Base-by-base conservation (phyloP, 768 basidiomycete genomes). In the Collybia sordida region DNA sequence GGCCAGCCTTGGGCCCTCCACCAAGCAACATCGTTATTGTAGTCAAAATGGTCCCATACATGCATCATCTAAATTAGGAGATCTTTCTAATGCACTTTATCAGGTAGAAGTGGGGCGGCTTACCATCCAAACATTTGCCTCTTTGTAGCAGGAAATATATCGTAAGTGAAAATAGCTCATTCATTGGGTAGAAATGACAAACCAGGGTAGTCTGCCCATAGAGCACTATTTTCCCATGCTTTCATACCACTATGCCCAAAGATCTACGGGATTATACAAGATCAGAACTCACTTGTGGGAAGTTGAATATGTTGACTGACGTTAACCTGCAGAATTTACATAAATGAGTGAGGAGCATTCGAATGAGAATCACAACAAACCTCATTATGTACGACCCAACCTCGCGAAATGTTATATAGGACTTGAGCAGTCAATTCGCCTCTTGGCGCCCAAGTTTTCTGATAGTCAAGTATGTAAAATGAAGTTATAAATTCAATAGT, bases 181-280 rank as follows among this genome's bases (percentile, higher is more conserved):
- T 31, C 9, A 31, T 3, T 3, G 21, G 18, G 9, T 14, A 23
- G 17, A 27, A 14, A 45, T 0, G 27, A 31, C 31, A 31, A 53
- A 86, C 85, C 85, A 38, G 87, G 85, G 60, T 88, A 90, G 59
- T 90, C 69, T 1, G 86, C 81, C 84, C 83, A 90, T 52, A 73
- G 64, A 1, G 86, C 86, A 4, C 77, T 77, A 55, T 80, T 79
- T 6, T 74, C 79, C 9, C 59, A 60, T 2, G 67, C 72, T 58
- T 89, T 90, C 87, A 90, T 88, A 15, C 88, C 88, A 1, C 86
- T 88, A 53, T 88, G 84, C 14, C 88, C 88, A 54, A 88, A 90
- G 31, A 86, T 82, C 85, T 88, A 42, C 22, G 22, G 2, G 28
- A 27, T 18, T 6, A 2, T 17, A 14, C 44, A 14, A 47, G 35